These are phyloP conservation scores for Nakaseomyces delphensis DNA, from an alignment of 1,139 yeast species.

Conservation along the genomic window DNA sequence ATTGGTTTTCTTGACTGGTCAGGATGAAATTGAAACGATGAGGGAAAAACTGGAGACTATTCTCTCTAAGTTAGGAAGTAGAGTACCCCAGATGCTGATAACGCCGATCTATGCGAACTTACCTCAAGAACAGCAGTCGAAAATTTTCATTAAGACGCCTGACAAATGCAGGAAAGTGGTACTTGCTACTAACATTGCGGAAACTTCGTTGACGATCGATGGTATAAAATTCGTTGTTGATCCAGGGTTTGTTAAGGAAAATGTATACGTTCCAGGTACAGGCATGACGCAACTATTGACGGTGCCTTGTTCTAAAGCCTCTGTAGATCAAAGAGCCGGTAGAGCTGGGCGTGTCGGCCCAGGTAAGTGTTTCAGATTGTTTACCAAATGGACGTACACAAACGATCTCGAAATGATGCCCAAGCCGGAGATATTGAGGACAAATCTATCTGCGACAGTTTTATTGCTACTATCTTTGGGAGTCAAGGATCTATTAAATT, in stretches of 20 bases:
- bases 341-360: slow-evolving; percentile 97
- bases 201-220: slow-evolving; percentile 88
- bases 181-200: slow-evolving; percentile 92
- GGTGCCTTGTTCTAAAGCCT: slow-evolving; percentile 82
- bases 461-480: slow-evolving; percentile 72
- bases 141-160: slow-evolving; percentile 83
- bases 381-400: slow-evolving; percentile 77
- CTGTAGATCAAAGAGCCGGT: slow-evolving; percentile 96
- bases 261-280: slow-evolving; percentile 66
- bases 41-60: slow-evolving; percentile 66
- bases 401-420: slow-evolving; percentile 73
- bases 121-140: slow-evolving; percentile 73
- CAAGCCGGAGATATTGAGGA: slow-evolving; percentile 80
- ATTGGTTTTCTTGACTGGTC: slow-evolving; percentile 87
- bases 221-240: slow-evolving; percentile 86
- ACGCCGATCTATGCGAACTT: slow-evolving; percentile 90
- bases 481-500: slow-evolving; percentile 66
- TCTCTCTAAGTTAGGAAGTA: slow-evolving; percentile 50
- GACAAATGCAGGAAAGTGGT: slow-evolving; percentile 75
- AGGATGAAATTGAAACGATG: slow-evolving; percentile 83
- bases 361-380: slow-evolving; percentile 85
- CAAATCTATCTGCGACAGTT: slow-evolving; percentile 70
- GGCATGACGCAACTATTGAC: slow-evolving; percentile 87
- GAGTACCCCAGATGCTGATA: slow-evolving; percentile 55
- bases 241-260: slow-evolving; percentile 88